Evolutionary conservation across 208 protist genomes (phyloP), one percentile per base, ranked within the genome.

Genomic region (Leishmania major): DNA sequence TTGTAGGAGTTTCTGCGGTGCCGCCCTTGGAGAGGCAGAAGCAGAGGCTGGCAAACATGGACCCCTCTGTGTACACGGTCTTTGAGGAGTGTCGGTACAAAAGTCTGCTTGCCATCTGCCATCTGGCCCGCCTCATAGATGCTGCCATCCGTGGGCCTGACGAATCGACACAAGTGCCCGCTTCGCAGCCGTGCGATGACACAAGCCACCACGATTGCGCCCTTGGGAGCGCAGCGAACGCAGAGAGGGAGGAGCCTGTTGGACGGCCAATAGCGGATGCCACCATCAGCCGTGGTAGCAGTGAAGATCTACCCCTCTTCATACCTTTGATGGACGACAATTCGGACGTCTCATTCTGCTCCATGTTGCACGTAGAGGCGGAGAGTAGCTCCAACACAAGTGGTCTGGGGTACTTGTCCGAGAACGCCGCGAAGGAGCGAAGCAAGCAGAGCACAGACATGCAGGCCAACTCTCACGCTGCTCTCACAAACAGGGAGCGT

Each of bases 21-120:
- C 60, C 62, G 45, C 77, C 43, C 4, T 49, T 35, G 64, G 77
- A 45, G 43, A 22, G n/a, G 35, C 59, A 25, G 25, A 5, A 53
- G 43, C 8, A n/a, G 31, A 53, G 28, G 62, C 62, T 69, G 62
- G 15, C 60, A 19, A 72, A 37, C 53, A 69, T 45, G 40, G 78
- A 86, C 45, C 60, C 83, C 0, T 72, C 47, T 45, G 66, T 69
- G 35, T 71, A 79, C n/a, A 78, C 78, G 17, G 83, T 86, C 45
- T 53, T 82, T 43, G 47, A 77, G 45, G 78, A 79, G n/a, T 86
- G 83, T 55, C 78, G 77, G 25, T 59, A 76, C 40, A 73, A 78
- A 1, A 86, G 64, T 35, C 67, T 82, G 28, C 31, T 80, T 47
- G 43, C 77, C 25, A 59, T 57, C 3, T 43, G 31, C 47, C 45